Evolutionary conservation across 1,284 basidiomycete genomes (phyloP), one percentile per base, ranked within the genome.

Genomic region (Neonothopanus nambi): DNA sequence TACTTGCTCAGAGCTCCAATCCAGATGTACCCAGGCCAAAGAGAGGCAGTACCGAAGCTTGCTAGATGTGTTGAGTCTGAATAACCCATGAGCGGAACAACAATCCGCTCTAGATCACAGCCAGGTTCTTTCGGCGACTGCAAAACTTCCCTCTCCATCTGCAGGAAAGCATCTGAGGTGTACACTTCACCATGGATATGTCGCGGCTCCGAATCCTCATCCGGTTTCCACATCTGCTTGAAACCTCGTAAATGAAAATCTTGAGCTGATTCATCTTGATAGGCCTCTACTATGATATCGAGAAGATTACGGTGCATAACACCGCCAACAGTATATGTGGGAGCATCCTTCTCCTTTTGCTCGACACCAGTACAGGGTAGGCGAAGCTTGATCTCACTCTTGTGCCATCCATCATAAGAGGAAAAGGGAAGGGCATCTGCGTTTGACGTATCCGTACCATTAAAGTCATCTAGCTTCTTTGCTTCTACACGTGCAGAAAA

Each of bases 21-120:
- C n/a, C n/a, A n/a, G n/a, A n/a, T n/a, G n/a, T n/a, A n/a, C n/a
- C n/a, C n/a, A n/a, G n/a, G n/a, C n/a, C n/a, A n/a, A n/a, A n/a
- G n/a, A n/a, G n/a, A n/a, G n/a, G n/a, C n/a, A n/a, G n/a, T n/a
- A n/a, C n/a, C n/a, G n/a, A n/a, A n/a, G n/a, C n/a, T n/a, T n/a
- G n/a, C n/a, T n/a, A n/a, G n/a, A n/a, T n/a, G n/a, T 52, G 28
- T 73, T 2, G 63, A 58, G 52, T 75, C 71, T 0, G 71, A 74
- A 58, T 64, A 71, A 7, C 72, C 37, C 63, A 71, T 69, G 2
- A 74, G 44, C 0, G 56, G 57, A 1, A 60, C 61, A 8, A 73
- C 58, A 2, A 62, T 55, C 0, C 46, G 24, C 42, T 69, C 65
- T 0, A 66, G 61, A 1, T 57, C 49, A 41, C 62, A 64, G 2